Base-by-base conservation (phyloP, 2,329 filamentous ascomycete species). In the Coniochaeta ligniaria region DNA sequence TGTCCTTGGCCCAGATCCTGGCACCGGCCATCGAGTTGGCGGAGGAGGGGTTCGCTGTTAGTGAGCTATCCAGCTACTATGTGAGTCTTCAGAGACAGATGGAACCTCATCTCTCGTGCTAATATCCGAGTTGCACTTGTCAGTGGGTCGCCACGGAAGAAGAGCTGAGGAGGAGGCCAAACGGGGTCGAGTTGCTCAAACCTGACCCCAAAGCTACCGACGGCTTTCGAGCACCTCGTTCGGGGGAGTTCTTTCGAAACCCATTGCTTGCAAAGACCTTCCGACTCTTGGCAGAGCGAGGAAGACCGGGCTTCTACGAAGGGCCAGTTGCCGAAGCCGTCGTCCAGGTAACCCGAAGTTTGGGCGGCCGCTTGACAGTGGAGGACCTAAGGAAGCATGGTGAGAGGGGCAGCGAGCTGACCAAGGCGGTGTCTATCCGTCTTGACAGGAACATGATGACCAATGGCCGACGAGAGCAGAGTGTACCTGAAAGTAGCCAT, bases 171-270 rank as follows among this genome's bases (percentile, higher is more conserved):
- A 47, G 45, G 4, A 66, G 59, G n/a, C 59, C 61, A 1, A 63
- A 64, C 7, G 65, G 65, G 2, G 58, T 58, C 1, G 93, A 96
- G 68, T 88, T 96, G 80, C 80, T 96, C 26, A 96, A 95, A 75
- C 78, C 80, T 41, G 92, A 96, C 62, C 75, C 86, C 0, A 73
- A 78, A 0, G 87, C 85, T 0, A 74, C 80, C 59, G 83, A 86
- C 65, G 90, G 91, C 8, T 87, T 84, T 59, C 83, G 92, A 58
- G 85, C 89, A 1, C 94, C 94, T 0, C 78, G 75, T 1, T 79
- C 91, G 0, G 94, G 94, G 4, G 93, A 98, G 69, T 83, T 96
- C 60, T 87, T 96, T 80, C 90, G 86, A 76, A 96, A 96, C 65
- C 88, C 88, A 0, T 86, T 84, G 0, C 78, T 98, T 9, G 92